A percentile compares a stretch with the other conserved stretches of the same genome.
These are phyloP conservation scores for Candida alai DNA, from an alignment of 805 yeast species.

Conservation along the genomic window DNA sequence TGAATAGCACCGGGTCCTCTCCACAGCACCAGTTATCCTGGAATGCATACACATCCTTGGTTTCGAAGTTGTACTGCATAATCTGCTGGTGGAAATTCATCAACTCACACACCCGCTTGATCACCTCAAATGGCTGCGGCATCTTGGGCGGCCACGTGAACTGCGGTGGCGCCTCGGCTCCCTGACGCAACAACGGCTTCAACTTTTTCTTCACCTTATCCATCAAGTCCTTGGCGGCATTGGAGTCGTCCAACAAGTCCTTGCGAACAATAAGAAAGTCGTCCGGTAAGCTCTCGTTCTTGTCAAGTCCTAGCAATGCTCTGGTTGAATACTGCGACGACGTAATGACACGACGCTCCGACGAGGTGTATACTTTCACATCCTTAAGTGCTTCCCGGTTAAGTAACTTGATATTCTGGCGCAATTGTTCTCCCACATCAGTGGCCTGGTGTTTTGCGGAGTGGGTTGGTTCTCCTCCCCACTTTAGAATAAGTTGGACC, in stretches of 20 bases:
- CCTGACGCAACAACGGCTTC: conserved; percentile 90
- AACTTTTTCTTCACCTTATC: conserved; percentile 95
- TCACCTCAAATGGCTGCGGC: conserved; percentile 95
- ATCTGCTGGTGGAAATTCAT: conserved; percentile 88
- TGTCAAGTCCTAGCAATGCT: conserved; percentile 65
- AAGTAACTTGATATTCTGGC: conserved; percentile 84
- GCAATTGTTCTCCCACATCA: conserved; percentile 92
- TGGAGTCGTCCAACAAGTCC: conserved; percentile 90
- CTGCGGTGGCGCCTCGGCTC: conserved; percentile 94
- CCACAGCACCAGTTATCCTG: conserved; percentile 94
- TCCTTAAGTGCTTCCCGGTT: conserved; percentile 82
- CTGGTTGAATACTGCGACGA: conserved; percentile 86
- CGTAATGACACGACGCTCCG: conserved; percentile 91
- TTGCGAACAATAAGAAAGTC: conserved; percentile 80
- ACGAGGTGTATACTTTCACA: conserved; percentile 82
- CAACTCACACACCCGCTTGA: conserved; percentile 88
- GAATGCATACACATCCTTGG: conserved; percentile 60
- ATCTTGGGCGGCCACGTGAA: conserved; percentile 98
- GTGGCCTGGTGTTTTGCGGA: conserved; percentile 92
- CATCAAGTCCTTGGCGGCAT: conserved; percentile 97
- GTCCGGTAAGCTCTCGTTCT: conserved; percentile 51
- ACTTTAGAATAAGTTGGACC: conserved; percentile 90
- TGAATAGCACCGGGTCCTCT: conserved; percentile 85
- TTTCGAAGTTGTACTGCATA: conserved; percentile 74
- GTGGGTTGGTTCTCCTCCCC: conserved; percentile 99